Evolutionary conservation across 208 protist species (phyloP), one percentile per base, ranked within the genome.

Genomic region (Trypanosoma lewisi): DNA sequence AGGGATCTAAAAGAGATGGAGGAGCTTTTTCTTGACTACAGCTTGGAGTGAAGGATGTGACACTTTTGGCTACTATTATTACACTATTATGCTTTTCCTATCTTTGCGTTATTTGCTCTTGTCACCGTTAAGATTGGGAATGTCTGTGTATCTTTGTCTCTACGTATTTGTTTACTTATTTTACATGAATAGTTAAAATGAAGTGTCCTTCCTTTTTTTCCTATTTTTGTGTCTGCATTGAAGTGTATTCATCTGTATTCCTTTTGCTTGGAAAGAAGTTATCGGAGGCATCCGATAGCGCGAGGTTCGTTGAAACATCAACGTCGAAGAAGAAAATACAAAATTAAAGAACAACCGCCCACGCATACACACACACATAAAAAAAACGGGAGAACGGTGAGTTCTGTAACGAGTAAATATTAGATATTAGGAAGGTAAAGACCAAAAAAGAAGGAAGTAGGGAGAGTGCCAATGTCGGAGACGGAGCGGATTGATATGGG

Each of bases 1-100:
- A 77, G 70, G n/a, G 68, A 83, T 11, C 55, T 96, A 25, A 82
- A 79, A 37, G 63, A 67, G 17, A 82, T 75, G n/a, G 83, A 89
- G 8, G 84, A 91, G 52, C 73, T 96, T 28, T 57, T 80, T 9
- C 56, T 96, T 31, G 80, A 79, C 6, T 83, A 79, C 47, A 34
- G 52, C 11, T 63, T 54, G 33, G 41, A 27, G 27, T 65, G 30
- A 55, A 6, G 9, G 49, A n/a, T n/a, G n/a, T n/a, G n/a, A n/a
- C n/a, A n/a, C n/a, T n/a, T n/a, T n/a, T n/a, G 14, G 54, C 30
- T 31, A 57, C 34, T 27, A 30, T 21, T 28, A 8, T 21, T 50
- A 27, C 1, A 27, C 1, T 52, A 17, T 52, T 52, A 33, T 33
- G 8, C 11, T 33, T 19, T 31, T 31, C 14, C 27, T 1, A 4